Percentiles rank a stretch among this genome's conserved stretches.
These are phyloP conservation scores for Tephrocybe sp. DNA, from an alignment of 768 basidiomycete genomes.

Conservation along the genomic window DNA sequence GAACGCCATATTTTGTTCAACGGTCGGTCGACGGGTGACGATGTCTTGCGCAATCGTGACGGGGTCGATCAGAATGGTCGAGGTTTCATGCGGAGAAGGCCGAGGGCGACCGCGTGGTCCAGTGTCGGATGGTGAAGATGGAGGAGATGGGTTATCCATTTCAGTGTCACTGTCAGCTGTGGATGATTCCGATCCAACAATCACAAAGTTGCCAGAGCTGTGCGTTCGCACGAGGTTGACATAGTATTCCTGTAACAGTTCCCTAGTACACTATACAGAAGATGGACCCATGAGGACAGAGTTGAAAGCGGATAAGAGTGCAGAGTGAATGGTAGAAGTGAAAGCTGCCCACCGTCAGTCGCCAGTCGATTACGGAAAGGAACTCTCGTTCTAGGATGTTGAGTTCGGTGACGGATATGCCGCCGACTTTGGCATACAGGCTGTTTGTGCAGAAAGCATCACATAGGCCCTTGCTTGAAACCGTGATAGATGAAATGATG, in stretches of 20 bases:
- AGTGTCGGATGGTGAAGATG: conserved; percentile 45
- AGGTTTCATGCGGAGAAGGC: conserved; percentile 33
- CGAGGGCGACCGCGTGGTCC: conserved; percentile 15
- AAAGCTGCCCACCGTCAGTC: conserved; percentile 75
- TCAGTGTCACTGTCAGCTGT: conserved; percentile 54
- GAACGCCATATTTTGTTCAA: conserved; percentile 86
- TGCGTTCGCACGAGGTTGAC: conserved; percentile 89
- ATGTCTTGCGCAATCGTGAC: conserved; percentile 37
- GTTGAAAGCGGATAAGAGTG: conserved; percentile 16
- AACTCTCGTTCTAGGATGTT: conserved; percentile 96
- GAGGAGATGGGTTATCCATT: conserved; percentile 55
- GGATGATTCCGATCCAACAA: conserved; percentile 44
- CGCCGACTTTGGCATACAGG: conserved; percentile 95
- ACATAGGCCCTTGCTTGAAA: conserved; percentile 92
- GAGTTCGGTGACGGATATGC: conserved; percentile 87
- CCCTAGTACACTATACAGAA: conserved; percentile 76
- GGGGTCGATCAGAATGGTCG: conserved; percentile 43
- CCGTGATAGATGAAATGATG: conserved; percentile 89
- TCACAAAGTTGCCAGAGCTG: conserved; percentile 56
- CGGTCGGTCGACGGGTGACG: conserved; percentile 57
- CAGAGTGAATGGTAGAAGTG: conserved; percentile 16
- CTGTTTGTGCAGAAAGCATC: conserved; percentile 95
- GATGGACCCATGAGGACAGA: conserved; percentile 27
- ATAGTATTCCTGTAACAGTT: conserved; percentile 92
- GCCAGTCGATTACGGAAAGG: conserved; percentile 89